Evolutionary conservation across 495 filamentous ascomycete genomes (phyloP), one percentile per base, ranked within the genome.

Genomic region (Sporormia fimetaria): DNA sequence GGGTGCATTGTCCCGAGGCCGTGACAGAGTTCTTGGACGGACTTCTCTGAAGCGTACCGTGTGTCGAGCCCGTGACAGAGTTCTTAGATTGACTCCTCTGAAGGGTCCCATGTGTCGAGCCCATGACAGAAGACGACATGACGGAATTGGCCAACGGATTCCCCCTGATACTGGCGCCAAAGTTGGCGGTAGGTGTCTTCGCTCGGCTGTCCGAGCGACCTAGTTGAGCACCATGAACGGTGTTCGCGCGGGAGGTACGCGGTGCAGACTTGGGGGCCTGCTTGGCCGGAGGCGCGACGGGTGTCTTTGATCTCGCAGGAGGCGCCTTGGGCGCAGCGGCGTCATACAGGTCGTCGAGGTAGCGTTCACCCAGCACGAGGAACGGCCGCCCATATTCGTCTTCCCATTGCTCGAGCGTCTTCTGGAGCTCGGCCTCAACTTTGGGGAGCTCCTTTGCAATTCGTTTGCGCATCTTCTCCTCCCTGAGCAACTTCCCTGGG

Each of bases 401-500:
- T 57, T 95, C 92, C 81, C 83, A 99, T 24, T 72, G 63, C 63
- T 92, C 87, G 21, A 99, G 67, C 29, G 71, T 67, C 52, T 79
- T 92, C 45, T 72, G 76, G 28, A 99, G 66, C 7, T 96, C 87
- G 0, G 69, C 68, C 37, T 86, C 81, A 11, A 99, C 68, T 61
- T 90, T 96, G 4, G 90, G 90, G 29, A 99, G 68, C 49, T 99
- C 90, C 62, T 95, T 95, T 11, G 85, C 70, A 42, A 96, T 93
- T 18, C 87, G 69, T 71, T 96, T 99, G 27, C 90, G 75, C 84
- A 94, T 90, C 70, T 94, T 96, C 65, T 99, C 90, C 57, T 99
- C 90, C 17, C 90, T 73, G 21, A 99, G 66, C n/a, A 99, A 68
- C 59, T 92, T 85, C 20, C 84, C 87, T 0, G 90, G 90, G 59